Conservation (phyloP, 805 yeast species). For the Pichia californica region DNA sequence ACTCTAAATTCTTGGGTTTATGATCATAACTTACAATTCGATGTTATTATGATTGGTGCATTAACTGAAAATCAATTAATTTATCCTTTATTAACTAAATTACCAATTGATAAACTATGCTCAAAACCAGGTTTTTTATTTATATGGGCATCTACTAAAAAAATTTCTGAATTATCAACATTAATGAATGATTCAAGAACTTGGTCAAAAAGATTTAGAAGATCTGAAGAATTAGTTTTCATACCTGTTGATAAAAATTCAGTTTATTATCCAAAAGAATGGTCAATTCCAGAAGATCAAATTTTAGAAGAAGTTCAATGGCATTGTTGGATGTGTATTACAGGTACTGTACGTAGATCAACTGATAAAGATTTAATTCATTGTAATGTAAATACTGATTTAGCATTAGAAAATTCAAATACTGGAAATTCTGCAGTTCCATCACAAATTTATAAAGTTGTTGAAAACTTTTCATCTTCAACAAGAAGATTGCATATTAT, state of each 20-base stretch:
- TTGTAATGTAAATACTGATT: conserved; percentile 88
- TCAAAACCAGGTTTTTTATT: conserved; percentile 83
- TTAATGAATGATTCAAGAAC: conserved; percentile 33
- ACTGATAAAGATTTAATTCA: conserved; percentile 80
- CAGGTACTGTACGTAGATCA: conserved; percentile 87
- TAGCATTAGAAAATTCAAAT: conserved; percentile 54
- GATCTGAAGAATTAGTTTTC: conserved; percentile 85
- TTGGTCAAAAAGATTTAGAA: conserved; percentile 62
- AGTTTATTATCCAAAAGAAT: conserved; percentile 56
- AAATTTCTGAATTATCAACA: conserved; percentile 56
- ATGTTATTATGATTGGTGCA: conserved; percentile 89
- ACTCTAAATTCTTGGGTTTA: conserved; percentile 57
- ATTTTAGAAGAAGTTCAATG: conserved; percentile 72
- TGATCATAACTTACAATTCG: conserved; percentile 58
- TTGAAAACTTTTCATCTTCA: conserved; percentile 84
- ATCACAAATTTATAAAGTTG: conserved; percentile 66
- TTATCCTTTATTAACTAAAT: conserved; percentile 49
- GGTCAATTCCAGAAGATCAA: conserved; percentile 36
- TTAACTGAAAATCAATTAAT: conserved; percentile 68
- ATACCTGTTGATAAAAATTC: conserved; percentile 64
- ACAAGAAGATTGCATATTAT: conserved; percentile 79
- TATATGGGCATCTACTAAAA: conserved; percentile 79
- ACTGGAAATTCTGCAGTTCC: conserved; percentile 53
- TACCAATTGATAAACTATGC: conserved; percentile 69
- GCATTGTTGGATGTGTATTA: conserved; percentile 98